Evolutionary conservation across 352 stramenopile genomes (phyloP).

Genomic region (Phytopythium vexans): DNA sequence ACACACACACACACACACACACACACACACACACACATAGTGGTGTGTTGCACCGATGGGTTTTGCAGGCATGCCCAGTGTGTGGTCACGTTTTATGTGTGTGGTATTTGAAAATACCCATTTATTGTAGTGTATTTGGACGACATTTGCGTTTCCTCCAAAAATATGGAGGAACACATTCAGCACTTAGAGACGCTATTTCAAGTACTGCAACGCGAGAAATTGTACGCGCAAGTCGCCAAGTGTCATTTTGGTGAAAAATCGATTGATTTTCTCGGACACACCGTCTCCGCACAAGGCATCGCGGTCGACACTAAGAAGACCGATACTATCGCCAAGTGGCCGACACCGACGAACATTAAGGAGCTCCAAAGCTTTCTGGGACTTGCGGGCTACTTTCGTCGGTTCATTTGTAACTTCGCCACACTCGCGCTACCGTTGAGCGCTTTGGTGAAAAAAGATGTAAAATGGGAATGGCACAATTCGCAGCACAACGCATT

Average conservation of each 20-base stretch:
- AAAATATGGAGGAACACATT: constrained; percentile 9
- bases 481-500: constrained; percentile 13
- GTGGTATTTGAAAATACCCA: too few species aligned
- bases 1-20: too few species aligned
- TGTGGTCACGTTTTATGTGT: too few species aligned
- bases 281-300: constrained; percentile 14
- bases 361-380: constrained; percentile 24
- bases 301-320: constrained; percentile 19
- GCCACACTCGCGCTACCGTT: constrained; percentile 15
- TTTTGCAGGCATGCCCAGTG: too few species aligned
- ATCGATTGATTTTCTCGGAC: constrained; percentile 21
- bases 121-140: too few species aligned
- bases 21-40: too few species aligned
- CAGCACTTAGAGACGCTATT: constrained; percentile 20
- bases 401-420: constrained; percentile 22
- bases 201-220: constrained; percentile 15
- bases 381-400: constrained; percentile 22
- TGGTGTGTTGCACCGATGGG: too few species aligned
- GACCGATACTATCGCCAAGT: constrained; percentile 18
- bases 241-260: constrained; percentile 24
- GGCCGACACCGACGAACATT: constrained; percentile 3
- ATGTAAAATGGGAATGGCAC: constrained; percentile 11
- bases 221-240: constrained; percentile 9
- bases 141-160: constrained; percentile 34
- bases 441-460: constrained; percentile 18